Evolutionary conservation across 805 yeast species (phyloP).

Genomic region (Schwanniomyces sp.): DNA sequence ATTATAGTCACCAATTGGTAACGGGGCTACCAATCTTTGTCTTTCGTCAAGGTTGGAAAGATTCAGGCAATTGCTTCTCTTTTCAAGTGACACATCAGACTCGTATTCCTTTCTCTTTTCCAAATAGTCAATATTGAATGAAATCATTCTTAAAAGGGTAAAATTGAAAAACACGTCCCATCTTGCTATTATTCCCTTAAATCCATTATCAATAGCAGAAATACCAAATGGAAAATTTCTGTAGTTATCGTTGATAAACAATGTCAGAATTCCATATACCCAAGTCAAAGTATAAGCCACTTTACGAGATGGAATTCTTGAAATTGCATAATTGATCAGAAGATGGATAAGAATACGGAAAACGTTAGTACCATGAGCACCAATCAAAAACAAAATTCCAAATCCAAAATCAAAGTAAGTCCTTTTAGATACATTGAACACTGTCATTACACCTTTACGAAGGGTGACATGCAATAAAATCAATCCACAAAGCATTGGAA

Average conservation of each 20-base stretch:
- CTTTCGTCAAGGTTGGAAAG: constrained; percentile 49
- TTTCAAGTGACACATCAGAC: constrained; percentile 6
- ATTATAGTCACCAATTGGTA: constrained; percentile 60
- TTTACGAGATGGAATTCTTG: constrained; percentile 35
- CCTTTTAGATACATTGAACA: constrained; percentile 31
- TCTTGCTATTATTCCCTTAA: constrained; percentile 74
- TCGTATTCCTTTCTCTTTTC: constrained; percentile 29
- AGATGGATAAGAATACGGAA: constrained; percentile 63
- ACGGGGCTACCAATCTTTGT: constrained; percentile 63
- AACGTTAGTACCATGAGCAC: constrained; percentile 78
- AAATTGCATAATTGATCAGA: constrained; percentile 50
- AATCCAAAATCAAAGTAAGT: constrained; percentile 69
- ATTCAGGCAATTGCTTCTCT: constrained; percentile 8
- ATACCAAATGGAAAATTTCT: constrained; percentile 57
- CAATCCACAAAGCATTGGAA: constrained; percentile 59
- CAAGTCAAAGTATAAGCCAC: constrained; percentile 55
- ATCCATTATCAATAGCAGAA: constrained; percentile 57
- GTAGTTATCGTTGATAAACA: constrained; percentile 74
- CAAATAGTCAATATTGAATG: constrained; percentile 77
- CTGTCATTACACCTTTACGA: constrained; percentile 36
- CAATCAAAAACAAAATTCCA: constrained; percentile 66
- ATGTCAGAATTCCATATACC: constrained; percentile 74
- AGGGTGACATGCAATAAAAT: constrained; percentile 53
- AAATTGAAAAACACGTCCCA: constrained; percentile 98
- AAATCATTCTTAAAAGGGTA: constrained; percentile 77